phyloP scores from a whole-genome alignment of 208 protist species.

The Trypanosomatidae sp. region DNA sequence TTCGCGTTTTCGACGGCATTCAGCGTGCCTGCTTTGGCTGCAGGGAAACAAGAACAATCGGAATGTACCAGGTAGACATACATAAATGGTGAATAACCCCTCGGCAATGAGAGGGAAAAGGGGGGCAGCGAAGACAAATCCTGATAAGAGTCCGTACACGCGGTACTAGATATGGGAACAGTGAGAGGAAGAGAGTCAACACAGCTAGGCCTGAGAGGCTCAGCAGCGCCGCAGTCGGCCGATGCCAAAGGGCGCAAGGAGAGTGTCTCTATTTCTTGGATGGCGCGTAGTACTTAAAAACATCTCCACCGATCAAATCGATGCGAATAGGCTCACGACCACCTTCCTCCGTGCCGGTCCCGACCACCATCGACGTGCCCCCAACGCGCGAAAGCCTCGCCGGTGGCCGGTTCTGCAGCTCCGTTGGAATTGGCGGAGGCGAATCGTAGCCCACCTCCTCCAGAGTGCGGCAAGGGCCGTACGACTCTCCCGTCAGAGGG shows the following conservation, averaged over 20 bases:
- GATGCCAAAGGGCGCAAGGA: neutral
- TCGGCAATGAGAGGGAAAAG: neutral
- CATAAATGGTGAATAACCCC: neutral
- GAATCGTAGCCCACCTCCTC: slow-evolving; percentile 85
- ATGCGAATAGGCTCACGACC: slow-evolving; percentile 58
- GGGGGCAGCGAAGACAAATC: neutral
- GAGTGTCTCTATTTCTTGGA: slow-evolving; percentile 19
- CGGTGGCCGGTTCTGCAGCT: slow-evolving; percentile 66
- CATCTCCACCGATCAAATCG: slow-evolving; percentile 46
- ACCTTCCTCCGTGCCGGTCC: slow-evolving; percentile 64
- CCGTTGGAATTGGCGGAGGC: slow-evolving; percentile 65
- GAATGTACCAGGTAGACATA: no score
- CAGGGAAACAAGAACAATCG: neutral
- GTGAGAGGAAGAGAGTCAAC: neutral
- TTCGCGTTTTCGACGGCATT: neutral
- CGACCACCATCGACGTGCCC: slow-evolving; percentile 83
- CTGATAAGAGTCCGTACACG: neutral
- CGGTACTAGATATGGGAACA: neutral
- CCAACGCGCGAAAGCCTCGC: slow-evolving; percentile 56
- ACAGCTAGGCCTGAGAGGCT: neutral
- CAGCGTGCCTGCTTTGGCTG: neutral
- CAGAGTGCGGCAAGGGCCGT: slow-evolving; percentile 74
- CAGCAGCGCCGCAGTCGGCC: neutral
- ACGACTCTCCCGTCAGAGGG: slow-evolving; percentile 56
- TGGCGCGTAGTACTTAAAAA: slow-evolving; percentile 47